A percentile compares a stretch with the other conserved stretches of the same genome.
phyloP scores from a whole-genome alignment of 2,329 filamentous ascomycete species.

The Aschersonia sp. region DNA sequence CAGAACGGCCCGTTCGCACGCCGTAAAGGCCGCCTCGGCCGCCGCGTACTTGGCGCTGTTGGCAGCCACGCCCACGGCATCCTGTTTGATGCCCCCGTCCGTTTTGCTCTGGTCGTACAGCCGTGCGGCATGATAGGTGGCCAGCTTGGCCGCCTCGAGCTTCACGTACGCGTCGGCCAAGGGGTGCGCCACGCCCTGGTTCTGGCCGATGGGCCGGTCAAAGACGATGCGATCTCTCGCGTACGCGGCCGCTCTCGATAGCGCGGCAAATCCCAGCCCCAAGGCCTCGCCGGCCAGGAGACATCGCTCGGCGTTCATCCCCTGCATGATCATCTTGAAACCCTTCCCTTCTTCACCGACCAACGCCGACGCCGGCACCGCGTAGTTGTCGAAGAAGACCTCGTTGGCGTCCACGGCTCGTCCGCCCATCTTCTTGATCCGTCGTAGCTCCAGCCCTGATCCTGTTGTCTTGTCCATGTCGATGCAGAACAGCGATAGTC shows the following conservation, averaged over 20 bases:
- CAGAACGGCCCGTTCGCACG: conserved; percentile 46
- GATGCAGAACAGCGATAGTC: conserved; percentile 69
- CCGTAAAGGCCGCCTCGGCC: conserved; percentile 47
- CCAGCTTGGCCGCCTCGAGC: conserved; percentile 50
- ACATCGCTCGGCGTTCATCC: conserved; percentile 69
- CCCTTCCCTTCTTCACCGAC: conserved; percentile 63
- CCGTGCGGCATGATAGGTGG: conserved; percentile 49
- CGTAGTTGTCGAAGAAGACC: conserved; percentile 74
- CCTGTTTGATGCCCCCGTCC: conserved; percentile 35
- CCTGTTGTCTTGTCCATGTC: conserved; percentile 49
- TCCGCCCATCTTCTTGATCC: conserved; percentile 77
- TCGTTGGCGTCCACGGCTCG: conserved; percentile 74
- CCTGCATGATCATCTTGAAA: conserved; percentile 66
- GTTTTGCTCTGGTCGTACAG: conserved; percentile 42
- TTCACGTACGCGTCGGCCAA: conserved; percentile 51
- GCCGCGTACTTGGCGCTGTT: conserved; percentile 61
- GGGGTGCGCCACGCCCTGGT: conserved; percentile 52
- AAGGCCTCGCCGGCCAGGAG: conserved; percentile 67
- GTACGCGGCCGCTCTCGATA: conserved; percentile 48
- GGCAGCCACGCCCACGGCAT: conserved; percentile 47
- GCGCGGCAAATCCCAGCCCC: conserved; percentile 62
- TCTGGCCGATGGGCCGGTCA: conserved; percentile 48
- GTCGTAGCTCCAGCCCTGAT: conserved; percentile 42
- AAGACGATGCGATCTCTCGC: conserved; percentile 54
- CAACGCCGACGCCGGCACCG: conserved; percentile 46